Conservation (phyloP, 805 yeast genomes). For the Candida sakaeoensis region DNA sequence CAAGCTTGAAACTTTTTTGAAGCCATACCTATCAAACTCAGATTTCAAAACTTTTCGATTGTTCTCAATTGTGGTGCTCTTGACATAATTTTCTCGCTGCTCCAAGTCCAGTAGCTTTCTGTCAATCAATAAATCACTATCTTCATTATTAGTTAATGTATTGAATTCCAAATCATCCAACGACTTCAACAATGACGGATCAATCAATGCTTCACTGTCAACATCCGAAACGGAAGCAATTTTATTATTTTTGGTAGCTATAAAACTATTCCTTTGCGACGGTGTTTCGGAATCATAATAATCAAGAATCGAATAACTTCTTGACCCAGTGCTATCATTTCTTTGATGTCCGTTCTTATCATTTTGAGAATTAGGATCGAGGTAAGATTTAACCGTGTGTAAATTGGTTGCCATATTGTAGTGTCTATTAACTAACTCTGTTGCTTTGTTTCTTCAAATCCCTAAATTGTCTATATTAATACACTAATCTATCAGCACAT, state of each 20-base stretch:
- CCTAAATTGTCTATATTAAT: background rate
- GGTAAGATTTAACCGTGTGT: background rate
- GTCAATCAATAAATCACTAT: slow-evolving; percentile 4
- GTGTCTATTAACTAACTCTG: too few relatives aligned
- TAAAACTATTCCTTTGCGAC: background rate
- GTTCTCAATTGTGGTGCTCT: slow-evolving; percentile 2
- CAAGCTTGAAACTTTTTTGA: slow-evolving; percentile 60
- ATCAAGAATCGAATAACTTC: slow-evolving; percentile 36
- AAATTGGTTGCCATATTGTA: background rate
- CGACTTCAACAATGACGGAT: slow-evolving; percentile 3
- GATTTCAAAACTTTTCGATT: slow-evolving; percentile 15
- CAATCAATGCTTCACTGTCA: slow-evolving; percentile 5
- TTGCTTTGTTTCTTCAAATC: too few relatives aligned
- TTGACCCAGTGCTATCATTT: slow-evolving; percentile 28
- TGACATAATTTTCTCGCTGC: slow-evolving; percentile 4
- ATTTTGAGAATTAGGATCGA: slow-evolving; percentile 1
- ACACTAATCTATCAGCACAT: background rate
- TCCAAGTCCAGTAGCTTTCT: background rate
- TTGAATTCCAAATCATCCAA: slow-evolving; percentile 10
- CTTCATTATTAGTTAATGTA: slow-evolving; percentile 1
- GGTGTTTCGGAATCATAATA: slow-evolving; percentile 22
- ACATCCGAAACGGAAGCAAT: slow-evolving; percentile 3
- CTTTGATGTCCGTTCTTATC: slow-evolving; percentile 20
- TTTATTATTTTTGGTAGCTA: background rate
- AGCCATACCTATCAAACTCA: slow-evolving; percentile 75